Percentiles rank a stretch among this genome's conserved stretches.
phyloP scores from a whole-genome alignment of 2,329 filamentous ascomycete genomes.

The Pestalotiopsis sp. region DNA sequence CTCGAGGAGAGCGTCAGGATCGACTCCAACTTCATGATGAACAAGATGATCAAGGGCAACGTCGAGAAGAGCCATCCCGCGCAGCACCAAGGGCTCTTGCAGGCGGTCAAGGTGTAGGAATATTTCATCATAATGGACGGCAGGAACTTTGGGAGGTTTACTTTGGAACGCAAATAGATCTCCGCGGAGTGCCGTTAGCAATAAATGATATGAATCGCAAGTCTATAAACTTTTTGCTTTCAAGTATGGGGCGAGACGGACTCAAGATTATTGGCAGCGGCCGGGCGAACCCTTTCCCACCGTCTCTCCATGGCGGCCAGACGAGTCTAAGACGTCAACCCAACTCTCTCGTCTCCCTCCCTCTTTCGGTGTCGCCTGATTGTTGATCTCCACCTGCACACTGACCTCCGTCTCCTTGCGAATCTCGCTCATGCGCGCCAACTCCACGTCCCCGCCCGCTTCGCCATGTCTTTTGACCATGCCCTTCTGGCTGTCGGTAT shows the following conservation, averaged over 20 bases:
- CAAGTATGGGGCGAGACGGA: too few relatives aligned
- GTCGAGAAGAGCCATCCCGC: slow-evolving; percentile 31
- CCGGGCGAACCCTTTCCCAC: too few relatives aligned
- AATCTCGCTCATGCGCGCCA: neutral
- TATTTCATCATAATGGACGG: neutral
- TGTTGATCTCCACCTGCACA: neutral
- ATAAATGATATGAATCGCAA: too few relatives aligned
- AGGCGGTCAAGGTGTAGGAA: neutral
- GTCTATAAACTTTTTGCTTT: too few relatives aligned
- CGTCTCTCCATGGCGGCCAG: too few relatives aligned
- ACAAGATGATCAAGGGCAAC: slow-evolving; percentile 30
- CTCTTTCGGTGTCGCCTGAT: neutral
- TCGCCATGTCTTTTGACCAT: neutral
- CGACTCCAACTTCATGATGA: slow-evolving; percentile 31
- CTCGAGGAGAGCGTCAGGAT: slow-evolving; percentile 30
- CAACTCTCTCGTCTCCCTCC: neutral
- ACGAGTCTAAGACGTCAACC: too few relatives aligned
- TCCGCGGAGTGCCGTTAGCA: too few relatives aligned
- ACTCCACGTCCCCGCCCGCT: neutral
- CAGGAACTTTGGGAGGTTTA: neutral
- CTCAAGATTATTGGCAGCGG: too few relatives aligned
- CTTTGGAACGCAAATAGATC: too few relatives aligned
- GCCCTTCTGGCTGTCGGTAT: neutral
- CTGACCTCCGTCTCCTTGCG: neutral
- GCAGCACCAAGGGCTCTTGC: slow-evolving; percentile 24